A percentile compares a stretch with the other conserved stretches of the same genome.
These are phyloP conservation scores for Aspergillus phoenicis DNA, from an alignment of 2,329 filamentous ascomycete species.

Conservation along the genomic window DNA sequence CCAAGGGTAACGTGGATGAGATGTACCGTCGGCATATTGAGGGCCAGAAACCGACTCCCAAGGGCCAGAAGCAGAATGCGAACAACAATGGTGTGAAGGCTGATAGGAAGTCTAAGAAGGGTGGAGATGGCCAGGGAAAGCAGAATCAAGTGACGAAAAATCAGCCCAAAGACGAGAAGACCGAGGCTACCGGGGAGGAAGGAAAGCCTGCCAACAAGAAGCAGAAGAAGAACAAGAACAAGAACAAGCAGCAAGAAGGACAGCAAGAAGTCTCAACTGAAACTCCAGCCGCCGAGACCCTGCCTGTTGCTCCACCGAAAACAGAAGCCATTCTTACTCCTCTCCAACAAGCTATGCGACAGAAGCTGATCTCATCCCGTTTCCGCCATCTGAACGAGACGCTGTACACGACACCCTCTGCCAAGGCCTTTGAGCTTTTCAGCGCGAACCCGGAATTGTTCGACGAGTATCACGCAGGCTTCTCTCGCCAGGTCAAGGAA, in stretches of 20 bases:
- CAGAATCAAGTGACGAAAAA: constrained; percentile 23
- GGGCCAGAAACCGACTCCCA: constrained; percentile 51
- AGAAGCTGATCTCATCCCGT: constrained; percentile 90
- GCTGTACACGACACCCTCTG: constrained; percentile 88
- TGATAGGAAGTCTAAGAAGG: constrained; percentile 35
- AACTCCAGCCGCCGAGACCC: constrained; percentile 17
- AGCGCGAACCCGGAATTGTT: constrained; percentile 87
- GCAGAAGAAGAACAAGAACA: constrained; percentile 38
- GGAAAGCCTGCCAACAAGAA: constrained; percentile 30
- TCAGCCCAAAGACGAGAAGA: constrained; percentile 2
- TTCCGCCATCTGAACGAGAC: constrained; percentile 98
- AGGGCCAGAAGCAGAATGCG: constrained; percentile 42
- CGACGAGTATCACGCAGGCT: constrained; percentile 92
- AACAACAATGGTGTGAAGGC: constrained; percentile 17
- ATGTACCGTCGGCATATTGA: constrained; percentile 82
- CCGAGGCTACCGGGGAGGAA: constrained; percentile 25
- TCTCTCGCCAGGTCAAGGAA: constrained; percentile 86
- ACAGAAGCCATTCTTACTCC: constrained; percentile 73
- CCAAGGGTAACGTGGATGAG: constrained; percentile 70
- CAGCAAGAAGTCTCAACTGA: constrained; percentile 18
- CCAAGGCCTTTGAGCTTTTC: constrained; percentile 81
- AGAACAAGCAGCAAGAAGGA: constrained; percentile 29
- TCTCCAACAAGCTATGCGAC: constrained; percentile 89
- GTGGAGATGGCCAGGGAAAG: constrained; percentile 27
- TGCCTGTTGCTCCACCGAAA: constrained; percentile 45